These are phyloP conservation scores for Entomortierella beljakovae DNA, from an alignment of 192 early-diverging fungal species.

Conservation along the genomic window DNA sequence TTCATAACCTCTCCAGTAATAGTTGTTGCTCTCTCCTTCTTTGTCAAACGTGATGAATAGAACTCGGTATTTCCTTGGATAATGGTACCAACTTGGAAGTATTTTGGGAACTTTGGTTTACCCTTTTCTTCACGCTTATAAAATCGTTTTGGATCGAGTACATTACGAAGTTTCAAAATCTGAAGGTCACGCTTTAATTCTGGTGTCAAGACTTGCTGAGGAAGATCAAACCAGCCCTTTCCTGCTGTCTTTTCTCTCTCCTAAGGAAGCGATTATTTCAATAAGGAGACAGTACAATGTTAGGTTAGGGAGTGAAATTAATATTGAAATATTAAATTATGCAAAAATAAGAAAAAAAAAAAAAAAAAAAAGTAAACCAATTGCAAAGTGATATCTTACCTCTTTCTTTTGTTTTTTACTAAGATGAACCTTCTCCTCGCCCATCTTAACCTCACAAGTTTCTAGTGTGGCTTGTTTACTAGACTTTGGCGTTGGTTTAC, in stretches of 20 bases:
- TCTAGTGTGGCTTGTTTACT: conserved; percentile 26
- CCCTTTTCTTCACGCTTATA: conserved; percentile 84
- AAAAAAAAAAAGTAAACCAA: no score
- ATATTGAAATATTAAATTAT: not conserved
- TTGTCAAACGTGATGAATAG: conserved; percentile 86
- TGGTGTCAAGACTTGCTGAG: conserved; percentile 82
- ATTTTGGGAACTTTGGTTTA: conserved; percentile 78
- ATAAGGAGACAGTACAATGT: not conserved
- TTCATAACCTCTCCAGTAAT: conserved; percentile 91
- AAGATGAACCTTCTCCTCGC: conserved; percentile 35
- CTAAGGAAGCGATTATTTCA: conserved; percentile 19
- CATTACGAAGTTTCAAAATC: conserved; percentile 85
- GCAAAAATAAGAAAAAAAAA: not conserved
- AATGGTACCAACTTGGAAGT: conserved; percentile 96
- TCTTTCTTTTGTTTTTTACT: conserved; percentile 54
- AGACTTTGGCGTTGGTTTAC: conserved; percentile 10
- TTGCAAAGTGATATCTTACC: conserved; percentile 27
- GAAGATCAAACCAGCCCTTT: conserved; percentile 92
- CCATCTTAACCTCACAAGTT: conserved; percentile 45
- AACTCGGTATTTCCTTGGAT: conserved; percentile 90
- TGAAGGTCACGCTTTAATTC: conserved; percentile 93
- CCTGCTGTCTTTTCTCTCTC: conserved; percentile 51
- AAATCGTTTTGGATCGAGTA: conserved; percentile 92
- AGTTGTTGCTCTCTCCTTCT: conserved; percentile 85
- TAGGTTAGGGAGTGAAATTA: not conserved